Base-by-base conservation (phyloP, 768 basidiomycete genomes). In the Naematelia aurantialba region DNA sequence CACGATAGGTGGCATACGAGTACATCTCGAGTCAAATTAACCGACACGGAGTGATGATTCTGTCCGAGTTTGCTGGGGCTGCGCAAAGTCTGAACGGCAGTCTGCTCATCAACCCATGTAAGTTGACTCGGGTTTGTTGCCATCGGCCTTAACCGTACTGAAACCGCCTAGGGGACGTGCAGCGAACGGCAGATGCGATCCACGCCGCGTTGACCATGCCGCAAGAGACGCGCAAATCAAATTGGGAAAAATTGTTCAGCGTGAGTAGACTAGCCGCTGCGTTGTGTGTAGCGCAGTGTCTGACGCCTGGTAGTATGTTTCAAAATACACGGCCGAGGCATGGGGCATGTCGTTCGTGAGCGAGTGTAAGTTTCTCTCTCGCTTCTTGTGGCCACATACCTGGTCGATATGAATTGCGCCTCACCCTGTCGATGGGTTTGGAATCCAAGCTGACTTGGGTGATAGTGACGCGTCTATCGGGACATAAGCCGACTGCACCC, bases 51-150 rank as follows among this genome's bases (percentile, higher is more conserved):
- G 89, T 89, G 17, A 91, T 99, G 88, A 96, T 99, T 75, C 83
- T 99, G 12, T 96, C 92, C 69, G 96, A 99, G 76, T 98, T 99
- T 66, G 94, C 96, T 2, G 96, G 96, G 26, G 96, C 96, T 10
- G 93, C 91, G 14, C 93, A 97, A 79, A 89, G 86, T 64, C 79
- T 99, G 62, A 97, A 98, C 75, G 96, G 96, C 21, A 89, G 88
- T 30, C 83, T 99, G 67, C 91, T 99, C 73, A 91, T 98, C 70
- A 99, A 99, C 80, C 96, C 96, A 21, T 78, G 76, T 74, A 42
- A 61, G 67, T 71, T 19, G 11, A 8, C 17, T 19, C 2, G 25
- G 25, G 24, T 30, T 46, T 53, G 14, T 12, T 13, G 10, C 13
- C 22, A 45, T 17, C 22, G n/a, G n/a, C n/a, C n/a, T n/a, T n/a